Evolutionary conservation across 176 grass and related monocot genomes (phyloP), one percentile per base, ranked within the genome.

Genomic region (Phoenix dactylifera): DNA sequence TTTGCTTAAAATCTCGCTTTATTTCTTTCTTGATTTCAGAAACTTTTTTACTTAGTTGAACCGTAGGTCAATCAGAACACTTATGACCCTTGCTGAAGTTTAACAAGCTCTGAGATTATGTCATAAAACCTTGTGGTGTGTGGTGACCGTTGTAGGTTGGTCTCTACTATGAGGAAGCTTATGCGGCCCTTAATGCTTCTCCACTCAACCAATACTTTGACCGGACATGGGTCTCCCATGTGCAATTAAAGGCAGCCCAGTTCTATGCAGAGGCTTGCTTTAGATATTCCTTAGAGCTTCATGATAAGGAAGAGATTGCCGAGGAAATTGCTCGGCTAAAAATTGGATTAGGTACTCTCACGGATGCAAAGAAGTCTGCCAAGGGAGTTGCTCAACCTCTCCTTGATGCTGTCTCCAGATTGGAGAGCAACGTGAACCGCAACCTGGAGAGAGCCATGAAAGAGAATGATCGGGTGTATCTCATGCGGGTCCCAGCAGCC

Each of bases 81-180:
- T 25, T 5, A 32, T 35, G 32, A 35, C 6, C 4, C 7, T 35
- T 35, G 7, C 6, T 35, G 32, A 35, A 9, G 32, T 35, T 35
- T 35, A 10, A 35, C 7, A 35, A 35, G 0, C 32, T 35, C 32
- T 10, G 7, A 35, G 32, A 10, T 35, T 35, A 35, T 35, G 32
- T 9, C 32, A 10, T 35, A 10, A 35, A 35, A 9, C 32, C 32
- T 35, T 35, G 3, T 35, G 32, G 32, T 35, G 32, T 35, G 0
- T 35, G 32, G 32, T 75, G 35, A 29, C 50, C 30, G 24, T 56
- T 80, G 80, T 74, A 95, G 90, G 86, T 79, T 76, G 86, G 79
- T 20, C 62, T 86, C 22, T 89, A 81, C 32, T 89, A 89, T 6
- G 76, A 86, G 50, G 90, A 89, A 83, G 80, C 77, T 57, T 86